Percentiles rank a stretch among this genome's conserved stretches.
Conservation (phyloP, 371 early-diverging fungal genomes). For the Lichtheimia ramosa region DNA sequence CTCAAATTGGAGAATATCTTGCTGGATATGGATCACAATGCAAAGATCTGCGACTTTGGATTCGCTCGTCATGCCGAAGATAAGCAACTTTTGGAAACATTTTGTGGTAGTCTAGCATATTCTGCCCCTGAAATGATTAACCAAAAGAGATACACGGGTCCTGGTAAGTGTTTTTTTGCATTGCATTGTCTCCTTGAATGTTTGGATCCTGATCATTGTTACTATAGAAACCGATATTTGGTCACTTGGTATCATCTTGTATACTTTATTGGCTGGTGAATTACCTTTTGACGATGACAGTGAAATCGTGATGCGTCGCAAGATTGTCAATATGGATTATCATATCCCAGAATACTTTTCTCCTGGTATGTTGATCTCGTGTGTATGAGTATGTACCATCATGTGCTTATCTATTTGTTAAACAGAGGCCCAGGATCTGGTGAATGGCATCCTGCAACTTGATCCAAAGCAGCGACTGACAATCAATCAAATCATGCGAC, state of each 20-base stretch:
- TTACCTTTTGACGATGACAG: conserved; percentile 87
- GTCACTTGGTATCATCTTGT: conserved; percentile 85
- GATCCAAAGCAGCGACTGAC: conserved; percentile 67
- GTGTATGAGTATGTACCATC: no score
- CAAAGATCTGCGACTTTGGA: conserved; percentile 90
- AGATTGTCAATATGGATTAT: conserved; percentile 75
- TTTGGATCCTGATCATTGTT: background rate
- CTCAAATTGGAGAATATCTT: conserved; percentile 88
- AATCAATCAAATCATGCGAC: conserved; percentile 64
- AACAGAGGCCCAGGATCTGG: conserved; percentile 49
- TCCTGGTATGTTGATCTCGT: conserved; percentile 33
- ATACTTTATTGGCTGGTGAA: conserved; percentile 77
- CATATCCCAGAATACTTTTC: conserved; percentile 68
- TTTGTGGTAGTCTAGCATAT: conserved; percentile 85
- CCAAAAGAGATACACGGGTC: conserved; percentile 77
- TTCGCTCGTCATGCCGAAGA: conserved; percentile 78
- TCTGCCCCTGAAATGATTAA: conserved; percentile 83
- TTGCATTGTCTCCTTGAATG: background rate
- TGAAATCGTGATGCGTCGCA: conserved; percentile 66
- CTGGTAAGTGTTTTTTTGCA: conserved; percentile 46
- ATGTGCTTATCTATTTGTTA: background rate
- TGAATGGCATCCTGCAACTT: conserved; percentile 60
- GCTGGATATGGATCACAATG: conserved; percentile 68
- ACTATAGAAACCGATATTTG: conserved; percentile 80
- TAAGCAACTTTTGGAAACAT: conserved; percentile 76